Evolutionary conservation across 1,139 yeast species (phyloP), one percentile per base, ranked within the genome.

Genomic region (Suhomyces taliae): DNA sequence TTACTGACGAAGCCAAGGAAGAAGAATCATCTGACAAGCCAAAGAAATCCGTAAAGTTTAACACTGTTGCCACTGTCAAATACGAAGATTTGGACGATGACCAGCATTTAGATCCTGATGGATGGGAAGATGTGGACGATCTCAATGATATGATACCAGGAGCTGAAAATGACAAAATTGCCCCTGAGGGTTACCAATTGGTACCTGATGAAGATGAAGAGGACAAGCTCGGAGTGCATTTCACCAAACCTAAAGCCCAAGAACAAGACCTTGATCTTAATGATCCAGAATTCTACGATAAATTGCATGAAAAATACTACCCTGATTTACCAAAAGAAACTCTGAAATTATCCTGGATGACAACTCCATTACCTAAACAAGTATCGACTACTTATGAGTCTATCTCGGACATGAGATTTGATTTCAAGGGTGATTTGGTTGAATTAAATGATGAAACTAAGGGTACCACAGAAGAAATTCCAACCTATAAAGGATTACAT

Each of bases 301-400:
- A 89, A 57, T 69, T 95, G 48, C 95, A 90, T 59, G 86, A 82
- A 36, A 88, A 88, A 60, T 95, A 85, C 67, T 93, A 83, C 65
- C 97, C 99, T 0, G 90, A 90, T 55, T 73, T 93, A 47, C 96
- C 97, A 4, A 82, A 76, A 45, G 97, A 93, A 56, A 81, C 90
- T 0, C 84, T 82, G 36, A 87, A 89, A 58, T 66, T 95, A 48
- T 87, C 91, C 46, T 93, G 99, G 99, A 91, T 91, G 97, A 71
- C 77, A 0, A 76, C 81, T 48, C 88, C 90, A 1, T 54, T 78
- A 31, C 82, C 85, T 43, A 68, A 66, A 14, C 63, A 69, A 27
- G 72, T 71, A 5, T 56, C 74, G 2, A 69, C 76, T 2, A 70
- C 82, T 0, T 83, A 85, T 52, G 86, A 83, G 42, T 81, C 85